Percentiles rank a stretch among this genome's conserved stretches.
Evolutionary conservation across 495 filamentous ascomycete species (phyloP).

Genomic region (Endocarpon pusillum): DNA sequence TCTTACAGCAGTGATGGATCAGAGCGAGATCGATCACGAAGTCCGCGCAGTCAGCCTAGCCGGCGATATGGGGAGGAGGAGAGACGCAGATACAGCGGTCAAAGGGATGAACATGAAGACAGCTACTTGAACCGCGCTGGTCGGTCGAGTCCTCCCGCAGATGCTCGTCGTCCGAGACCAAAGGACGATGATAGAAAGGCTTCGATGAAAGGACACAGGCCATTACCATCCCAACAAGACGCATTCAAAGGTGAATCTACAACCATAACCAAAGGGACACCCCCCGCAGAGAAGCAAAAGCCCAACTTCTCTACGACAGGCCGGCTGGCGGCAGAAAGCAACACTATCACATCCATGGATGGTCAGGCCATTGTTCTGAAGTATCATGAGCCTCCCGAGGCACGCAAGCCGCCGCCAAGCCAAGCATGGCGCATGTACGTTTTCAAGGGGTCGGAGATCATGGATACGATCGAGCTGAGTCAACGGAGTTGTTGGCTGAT

Average conservation of each 20-base stretch:
- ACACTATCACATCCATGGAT: constrained; percentile 52
- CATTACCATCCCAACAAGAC: constrained; percentile 52
- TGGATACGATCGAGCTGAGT: constrained; percentile 64
- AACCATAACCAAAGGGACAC: constrained; percentile 18
- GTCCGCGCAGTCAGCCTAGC: too few species aligned
- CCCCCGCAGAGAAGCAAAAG: constrained; percentile 52
- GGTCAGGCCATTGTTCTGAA: constrained; percentile 61
- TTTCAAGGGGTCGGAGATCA: constrained; percentile 67
- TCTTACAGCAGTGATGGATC: too few species aligned
- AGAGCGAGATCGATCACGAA: too few species aligned
- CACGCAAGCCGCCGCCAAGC: constrained; percentile 65
- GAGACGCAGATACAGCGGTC: background rate
- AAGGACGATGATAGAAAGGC: too few species aligned
- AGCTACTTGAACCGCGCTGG: too few species aligned
- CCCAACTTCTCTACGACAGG: constrained; percentile 75
- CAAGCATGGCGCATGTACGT: constrained; percentile 80
- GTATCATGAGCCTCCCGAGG: constrained; percentile 89
- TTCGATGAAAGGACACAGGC: too few species aligned
- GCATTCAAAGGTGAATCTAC: constrained; percentile 42
- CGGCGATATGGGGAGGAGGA: too few species aligned
- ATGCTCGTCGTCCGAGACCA: constrained; percentile 7
- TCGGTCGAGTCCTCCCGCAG: constrained; percentile 12
- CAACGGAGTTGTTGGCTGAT: constrained; percentile 78
- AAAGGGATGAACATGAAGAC: too few species aligned
- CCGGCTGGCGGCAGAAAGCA: constrained; percentile 71